Evolutionary conservation across 768 basidiomycete genomes (phyloP).

Genomic region (Suillus placidus): DNA sequence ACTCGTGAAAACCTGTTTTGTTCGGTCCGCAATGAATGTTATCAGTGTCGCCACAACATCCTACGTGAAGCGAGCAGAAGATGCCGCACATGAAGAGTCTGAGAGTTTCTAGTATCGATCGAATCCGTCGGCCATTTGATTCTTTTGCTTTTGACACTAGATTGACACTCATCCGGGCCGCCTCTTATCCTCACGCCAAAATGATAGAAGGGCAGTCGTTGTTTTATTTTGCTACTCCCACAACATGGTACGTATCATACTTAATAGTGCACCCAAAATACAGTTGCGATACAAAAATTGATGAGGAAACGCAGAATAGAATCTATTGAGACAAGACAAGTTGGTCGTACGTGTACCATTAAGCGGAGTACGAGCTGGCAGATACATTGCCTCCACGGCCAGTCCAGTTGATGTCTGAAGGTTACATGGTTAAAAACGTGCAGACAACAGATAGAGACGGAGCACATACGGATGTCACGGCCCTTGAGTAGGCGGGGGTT

Average conservation of each 20-base stretch:
- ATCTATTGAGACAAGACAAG: slow-evolving; percentile 21
- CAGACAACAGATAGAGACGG: slow-evolving; percentile 1
- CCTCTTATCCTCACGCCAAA: neutral
- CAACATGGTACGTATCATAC: slow-evolving; percentile 20
- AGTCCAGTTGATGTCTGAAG: slow-evolving; percentile 95
- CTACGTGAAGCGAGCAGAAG: slow-evolving; percentile 46
- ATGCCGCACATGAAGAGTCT: slow-evolving; percentile 68
- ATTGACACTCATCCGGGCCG: neutral
- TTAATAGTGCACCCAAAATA: slow-evolving; percentile 12
- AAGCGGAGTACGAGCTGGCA: slow-evolving; percentile 80
- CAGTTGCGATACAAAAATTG: slow-evolving; percentile 16
- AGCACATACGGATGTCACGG: slow-evolving; percentile 82
- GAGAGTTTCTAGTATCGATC: slow-evolving; percentile 5
- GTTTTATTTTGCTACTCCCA: slow-evolving; percentile 20
- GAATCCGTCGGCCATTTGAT: neutral
- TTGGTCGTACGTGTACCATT: slow-evolving; percentile 22
- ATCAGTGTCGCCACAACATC: slow-evolving; percentile 18
- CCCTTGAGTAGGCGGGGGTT: slow-evolving; percentile 77
- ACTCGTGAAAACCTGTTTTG: slow-evolving; percentile 20
- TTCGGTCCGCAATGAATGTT: neutral
- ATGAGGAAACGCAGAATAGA: slow-evolving; percentile 11
- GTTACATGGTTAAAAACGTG: slow-evolving; percentile 8
- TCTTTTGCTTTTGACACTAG: neutral
- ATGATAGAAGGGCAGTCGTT: neutral
- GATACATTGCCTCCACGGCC: slow-evolving; percentile 96